Evolutionary conservation across 805 yeast species (phyloP), one percentile per base, ranked within the genome.

Genomic region (Torulaspora quercuum): DNA sequence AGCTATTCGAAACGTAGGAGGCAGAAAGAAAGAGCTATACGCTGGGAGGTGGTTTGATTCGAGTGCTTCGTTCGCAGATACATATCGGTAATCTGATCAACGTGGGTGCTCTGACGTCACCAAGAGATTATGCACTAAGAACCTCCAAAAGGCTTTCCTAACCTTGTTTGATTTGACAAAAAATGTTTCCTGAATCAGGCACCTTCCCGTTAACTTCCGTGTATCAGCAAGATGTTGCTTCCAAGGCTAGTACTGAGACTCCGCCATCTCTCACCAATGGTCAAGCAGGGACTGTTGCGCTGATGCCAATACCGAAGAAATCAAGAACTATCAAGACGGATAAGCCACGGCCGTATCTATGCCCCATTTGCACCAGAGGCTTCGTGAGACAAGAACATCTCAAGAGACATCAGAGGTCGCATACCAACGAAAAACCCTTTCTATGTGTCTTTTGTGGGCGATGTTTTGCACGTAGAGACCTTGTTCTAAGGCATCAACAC

Each of bases 391-490:
- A 86, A 32, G 98, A 90, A 62, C 98, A 90, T 63, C 70, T 92
- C 54, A 88, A 85, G 61, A 78, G 98, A 40, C 98, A 90, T 57
- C 94, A 88, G 52, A 69, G 97, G 25, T 81, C 94, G 0, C 98
- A 90, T 59, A 90, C 98, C 7, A 86, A 89, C 59, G 97, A 89
- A 62, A 88, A 88, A 58, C 97, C 97, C 1, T 90, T 82, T 65
- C 92, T 86, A 57, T 90, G 98, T 64, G 94, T 95, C 2, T 89
- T 89, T 6, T 90, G 97, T 63, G 97, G 95, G 21, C 77, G 97
- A 33, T 84, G 95, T 56, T 90, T 92, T 66, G 97, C 97, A 4
- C 70, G 98, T 39, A 68, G 97, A 39, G 90, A 83, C 57, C 69
- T 83, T 55, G 87, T 92, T 18, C 70, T 92, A 37, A 74, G 98